Percentiles rank a stretch among this genome's conserved stretches.
Evolutionary conservation across 1,284 basidiomycete species (phyloP).

Genomic region (Cutaneotrichosporon cutaneum): DNA sequence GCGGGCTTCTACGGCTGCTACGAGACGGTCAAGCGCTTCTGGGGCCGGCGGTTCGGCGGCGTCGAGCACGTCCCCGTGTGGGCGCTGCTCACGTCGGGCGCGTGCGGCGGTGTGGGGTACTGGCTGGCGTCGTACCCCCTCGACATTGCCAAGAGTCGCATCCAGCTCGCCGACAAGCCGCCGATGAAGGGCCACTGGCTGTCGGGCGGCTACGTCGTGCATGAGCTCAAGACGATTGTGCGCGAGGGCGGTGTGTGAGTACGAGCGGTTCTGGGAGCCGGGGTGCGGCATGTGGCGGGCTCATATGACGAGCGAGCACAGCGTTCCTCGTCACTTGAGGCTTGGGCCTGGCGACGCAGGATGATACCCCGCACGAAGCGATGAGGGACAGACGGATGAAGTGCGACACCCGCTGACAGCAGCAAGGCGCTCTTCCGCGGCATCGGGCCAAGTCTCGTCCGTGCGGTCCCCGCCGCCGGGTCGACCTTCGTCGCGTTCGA

Average conservation of each 20-base stretch:
- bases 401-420: too few relatives aligned
- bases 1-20: constrained; percentile 76
- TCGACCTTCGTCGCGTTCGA: constrained; percentile 92
- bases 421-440: constrained; percentile 72
- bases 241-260: constrained; percentile 69
- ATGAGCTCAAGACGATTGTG: constrained; percentile 68
- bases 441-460: constrained; percentile 65
- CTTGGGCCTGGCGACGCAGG: neutral
- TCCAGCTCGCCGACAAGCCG: constrained; percentile 75
- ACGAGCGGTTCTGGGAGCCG: constrained; percentile 14
- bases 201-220: constrained; percentile 65
- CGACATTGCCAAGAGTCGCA: constrained; percentile 86
- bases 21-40: constrained; percentile 80
- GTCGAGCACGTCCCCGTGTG: constrained; percentile 72
- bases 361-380: neutral
- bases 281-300: neutral
- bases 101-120: constrained; percentile 85
- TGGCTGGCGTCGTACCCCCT: constrained; percentile 92
- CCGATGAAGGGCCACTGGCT: constrained; percentile 67
- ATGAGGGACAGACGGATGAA: neutral
- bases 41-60: constrained; percentile 50
- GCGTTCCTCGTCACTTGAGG: too few relatives aligned
- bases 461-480: constrained; percentile 85
- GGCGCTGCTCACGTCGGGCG: constrained; percentile 82
- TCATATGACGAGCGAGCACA: too few relatives aligned